Base-by-base conservation (phyloP, 2,329 filamentous ascomycete genomes). In the Tolypocladium ovalisporum region DNA sequence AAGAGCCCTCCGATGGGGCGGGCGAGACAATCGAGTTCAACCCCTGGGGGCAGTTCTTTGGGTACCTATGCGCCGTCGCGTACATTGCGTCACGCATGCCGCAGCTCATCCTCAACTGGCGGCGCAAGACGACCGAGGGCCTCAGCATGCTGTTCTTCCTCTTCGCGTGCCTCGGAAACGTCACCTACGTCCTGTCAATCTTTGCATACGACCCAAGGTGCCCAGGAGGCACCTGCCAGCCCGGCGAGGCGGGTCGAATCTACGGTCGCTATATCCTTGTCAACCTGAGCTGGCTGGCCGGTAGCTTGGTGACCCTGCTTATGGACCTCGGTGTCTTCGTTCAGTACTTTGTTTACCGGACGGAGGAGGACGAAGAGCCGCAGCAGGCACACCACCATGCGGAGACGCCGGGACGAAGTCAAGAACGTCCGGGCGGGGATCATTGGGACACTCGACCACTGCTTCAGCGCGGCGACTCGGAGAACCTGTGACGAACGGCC, bases 141-240 rank as follows among this genome's bases (percentile, higher is more conserved):
- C 87, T 99, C 24, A 93, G 89, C 62, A 85, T 97, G 75, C 80
- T 97, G 13, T 99, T 97, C 74, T 97, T 97, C 76, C 78, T 97
- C 27, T 97, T 99, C 70, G 94, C 94, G 5, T 97, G 93, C 68
- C 83, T 97, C 7, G 94, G 94, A 2, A 99, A 99, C 70, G 72
- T 96, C 62, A 97, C 92, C 0, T 97, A 95, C 67, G 92, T 97
- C 22, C 76, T 96, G 40, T 92, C 87, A 40, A 97, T 99, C 64
- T 80, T 97, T 62, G 92, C 91, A 1, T 97, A 91, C 67, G 89
- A 92, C 59, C 90, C 92, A 0, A 76, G 81, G 35, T 96, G 90
- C 62, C 70, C 68, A 35, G 68, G 68, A 32, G 64, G 73, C 62
- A 58, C 70, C 17, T 96, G 92, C 73, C 70, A 70, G 32, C 74